Conservation (phyloP, 2,329 filamentous ascomycete species). For the Alternaria panax region DNA sequence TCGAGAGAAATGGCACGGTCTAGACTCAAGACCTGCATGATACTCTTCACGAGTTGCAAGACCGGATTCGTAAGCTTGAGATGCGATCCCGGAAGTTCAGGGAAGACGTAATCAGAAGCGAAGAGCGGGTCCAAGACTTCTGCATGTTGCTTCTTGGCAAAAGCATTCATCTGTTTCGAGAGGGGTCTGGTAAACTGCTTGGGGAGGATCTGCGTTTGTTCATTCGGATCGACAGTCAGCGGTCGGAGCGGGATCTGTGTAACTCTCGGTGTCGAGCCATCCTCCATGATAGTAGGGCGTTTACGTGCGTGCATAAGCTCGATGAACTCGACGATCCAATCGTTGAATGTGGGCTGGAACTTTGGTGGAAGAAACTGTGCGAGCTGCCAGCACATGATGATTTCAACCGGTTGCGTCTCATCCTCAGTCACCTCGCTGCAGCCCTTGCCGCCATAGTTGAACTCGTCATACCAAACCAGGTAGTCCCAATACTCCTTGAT, state of each 20-base stretch:
- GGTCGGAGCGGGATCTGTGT: conserved; percentile 68
- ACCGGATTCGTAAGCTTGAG: conserved; percentile 71
- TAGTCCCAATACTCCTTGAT: conserved; percentile 99
- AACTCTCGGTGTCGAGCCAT: conserved; percentile 60
- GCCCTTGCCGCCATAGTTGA: conserved; percentile 96
- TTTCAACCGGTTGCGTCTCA: conserved; percentile 83
- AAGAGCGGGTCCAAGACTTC: conserved; percentile 91
- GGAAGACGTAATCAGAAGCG: conserved; percentile 86
- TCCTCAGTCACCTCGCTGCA: conserved; percentile 79
- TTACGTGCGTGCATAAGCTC: conserved; percentile 92
- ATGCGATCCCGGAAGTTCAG: conserved; percentile 76
- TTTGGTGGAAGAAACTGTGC: conserved; percentile 83
- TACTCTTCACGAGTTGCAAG: conserved; percentile 87
- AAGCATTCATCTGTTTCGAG: conserved; percentile 82
- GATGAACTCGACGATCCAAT: conserved; percentile 95
- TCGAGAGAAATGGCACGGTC: conserved; percentile 92
- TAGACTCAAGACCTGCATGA: conserved; percentile 90
- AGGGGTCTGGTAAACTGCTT: conserved; percentile 86
- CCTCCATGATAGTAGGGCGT: conserved; percentile 58
- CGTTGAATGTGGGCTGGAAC: conserved; percentile 83
- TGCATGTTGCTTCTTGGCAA: conserved; percentile 86
- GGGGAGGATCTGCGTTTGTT: conserved; percentile 72
- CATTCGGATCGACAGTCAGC: conserved; percentile 63
- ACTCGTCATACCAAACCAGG: conserved; percentile 97
- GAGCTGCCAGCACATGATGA: conserved; percentile 98